These are phyloP conservation scores for Alternaria tenuissima DNA, from an alignment of 2,329 filamentous ascomycete species.

Conservation along the genomic window DNA sequence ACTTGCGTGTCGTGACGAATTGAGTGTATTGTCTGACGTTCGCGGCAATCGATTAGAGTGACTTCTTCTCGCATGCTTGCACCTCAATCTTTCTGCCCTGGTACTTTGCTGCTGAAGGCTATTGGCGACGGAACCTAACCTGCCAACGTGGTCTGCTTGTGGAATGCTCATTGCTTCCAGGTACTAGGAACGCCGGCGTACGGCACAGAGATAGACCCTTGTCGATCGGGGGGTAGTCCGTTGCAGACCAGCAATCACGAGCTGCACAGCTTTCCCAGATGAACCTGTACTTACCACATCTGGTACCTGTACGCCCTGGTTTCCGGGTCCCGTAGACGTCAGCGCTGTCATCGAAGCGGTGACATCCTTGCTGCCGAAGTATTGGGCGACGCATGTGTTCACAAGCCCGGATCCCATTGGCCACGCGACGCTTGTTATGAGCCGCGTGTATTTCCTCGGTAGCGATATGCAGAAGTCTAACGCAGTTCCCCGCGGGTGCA, in stretches of 20 bases:
- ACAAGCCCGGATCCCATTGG: background rate
- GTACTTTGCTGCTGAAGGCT: background rate
- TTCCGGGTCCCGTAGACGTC: background rate
- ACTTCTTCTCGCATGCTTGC: background rate
- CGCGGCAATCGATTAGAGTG: background rate
- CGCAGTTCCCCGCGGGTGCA: background rate
- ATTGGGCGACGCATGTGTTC: background rate
- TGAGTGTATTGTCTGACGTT: background rate
- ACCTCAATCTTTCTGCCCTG: background rate
- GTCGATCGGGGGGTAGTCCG: background rate
- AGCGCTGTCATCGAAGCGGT: background rate
- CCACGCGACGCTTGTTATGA: constrained; percentile 1
- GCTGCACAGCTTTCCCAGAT: background rate
- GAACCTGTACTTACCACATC: background rate
- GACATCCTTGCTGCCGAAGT: background rate
- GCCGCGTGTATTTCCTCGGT: constrained; percentile 4
- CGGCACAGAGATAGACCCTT: background rate
- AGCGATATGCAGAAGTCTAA: background rate
- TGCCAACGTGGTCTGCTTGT: background rate
- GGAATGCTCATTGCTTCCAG: background rate
- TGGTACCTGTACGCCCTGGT: background rate
- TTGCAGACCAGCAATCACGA: background rate
- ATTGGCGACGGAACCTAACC: background rate
- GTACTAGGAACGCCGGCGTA: background rate
- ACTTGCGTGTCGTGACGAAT: background rate